Evolutionary conservation across 176 grass and related monocot genomes (phyloP), one percentile per base, ranked within the genome.

Genomic region (Triticum monococcum): DNA sequence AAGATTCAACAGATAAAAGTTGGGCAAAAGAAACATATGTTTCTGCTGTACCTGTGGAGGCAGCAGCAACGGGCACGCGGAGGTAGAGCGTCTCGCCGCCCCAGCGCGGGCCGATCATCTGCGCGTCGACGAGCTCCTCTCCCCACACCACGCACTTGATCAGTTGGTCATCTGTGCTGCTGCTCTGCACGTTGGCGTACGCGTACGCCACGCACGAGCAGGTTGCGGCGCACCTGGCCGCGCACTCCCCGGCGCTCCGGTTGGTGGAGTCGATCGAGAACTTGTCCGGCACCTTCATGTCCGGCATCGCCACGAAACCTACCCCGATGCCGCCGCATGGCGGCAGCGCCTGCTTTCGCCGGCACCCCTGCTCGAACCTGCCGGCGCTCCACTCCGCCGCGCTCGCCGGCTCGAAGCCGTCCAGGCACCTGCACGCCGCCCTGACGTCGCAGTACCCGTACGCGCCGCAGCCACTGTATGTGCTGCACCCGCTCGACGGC

Each of bases 161-260:
- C 7, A 72, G 25, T 4, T 72, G 23, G 12, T 56, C 84, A 23
- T 50, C 70, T 28, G 72, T 52, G 52, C 64, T 84, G 70, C 87
- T 89, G 77, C 76, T 72, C 52, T 38, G 30, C 18, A 90, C 73
- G 20, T 40, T 79, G 8, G 89, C 57, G 84, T 79, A 83, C 18
- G 94, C 87, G 70, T 92, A 97, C 63, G 91, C 94, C 79, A 81
- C 41, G 40, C 94, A 97, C 3, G 87, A 87, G 74, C 92, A 97
- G 65, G 82, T 67, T 33, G 57, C 32, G 43, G 22, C 23, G 83
- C 89, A 97, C 79, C 68, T 72, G 24, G 81, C 94, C 12, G 85
- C 81, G 72, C 86, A 91, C 82, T 64, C 68, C 18, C 80, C 80
- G 2, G 80, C 78, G 59, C 22, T 90, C 73, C 36, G 24, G 74